These are phyloP conservation scores for Paxillus involutus DNA, from an alignment of 768 basidiomycete genomes.

Conservation along the genomic window DNA sequence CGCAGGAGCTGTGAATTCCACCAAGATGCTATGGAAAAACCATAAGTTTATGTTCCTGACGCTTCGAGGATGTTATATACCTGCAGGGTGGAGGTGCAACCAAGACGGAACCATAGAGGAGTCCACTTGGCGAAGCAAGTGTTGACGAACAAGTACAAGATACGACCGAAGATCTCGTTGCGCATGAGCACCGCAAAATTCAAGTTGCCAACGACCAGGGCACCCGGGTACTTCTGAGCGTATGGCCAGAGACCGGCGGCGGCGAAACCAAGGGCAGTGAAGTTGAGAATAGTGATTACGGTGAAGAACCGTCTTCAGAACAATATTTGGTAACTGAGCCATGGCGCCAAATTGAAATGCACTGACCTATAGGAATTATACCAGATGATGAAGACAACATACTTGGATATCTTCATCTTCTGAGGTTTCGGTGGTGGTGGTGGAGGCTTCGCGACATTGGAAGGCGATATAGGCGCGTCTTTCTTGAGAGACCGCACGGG, in stretches of 20 bases:
- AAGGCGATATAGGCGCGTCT: slow-evolving; percentile 36
- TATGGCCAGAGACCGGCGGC: slow-evolving; percentile 68
- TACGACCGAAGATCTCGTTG: slow-evolving; percentile 82
- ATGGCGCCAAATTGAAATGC: not conserved
- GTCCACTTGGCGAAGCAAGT: slow-evolving; percentile 83
- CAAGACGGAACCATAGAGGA: slow-evolving; percentile 68
- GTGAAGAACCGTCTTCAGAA: slow-evolving; percentile 68
- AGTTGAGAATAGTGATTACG: slow-evolving; percentile 57
- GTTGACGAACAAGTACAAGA: slow-evolving; percentile 69
- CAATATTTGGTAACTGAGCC: slow-evolving; percentile 4
- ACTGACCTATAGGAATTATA: slow-evolving; percentile 75
- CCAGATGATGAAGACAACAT: slow-evolving; percentile 67
- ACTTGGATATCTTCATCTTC: slow-evolving; percentile 59
- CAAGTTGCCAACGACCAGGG: slow-evolving; percentile 74
- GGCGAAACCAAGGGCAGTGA: slow-evolving; percentile 59
- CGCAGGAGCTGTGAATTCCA: slow-evolving; percentile 78
- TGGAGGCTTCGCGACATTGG: slow-evolving; percentile 35
- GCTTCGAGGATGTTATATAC: slow-evolving; percentile 27
- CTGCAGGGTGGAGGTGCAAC: slow-evolving; percentile 72
- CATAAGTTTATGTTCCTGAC: slow-evolving; percentile 5
- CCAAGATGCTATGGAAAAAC: slow-evolving; percentile 58
- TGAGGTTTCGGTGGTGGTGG: slow-evolving; percentile 37
- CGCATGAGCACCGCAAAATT: slow-evolving; percentile 72
- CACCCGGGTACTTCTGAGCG: slow-evolving; percentile 62
- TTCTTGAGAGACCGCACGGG: slow-evolving; percentile 41